These are phyloP conservation scores for Conticribra weissflogii DNA, from an alignment of 108 stramenopile genomes.

Conservation along the genomic window DNA sequence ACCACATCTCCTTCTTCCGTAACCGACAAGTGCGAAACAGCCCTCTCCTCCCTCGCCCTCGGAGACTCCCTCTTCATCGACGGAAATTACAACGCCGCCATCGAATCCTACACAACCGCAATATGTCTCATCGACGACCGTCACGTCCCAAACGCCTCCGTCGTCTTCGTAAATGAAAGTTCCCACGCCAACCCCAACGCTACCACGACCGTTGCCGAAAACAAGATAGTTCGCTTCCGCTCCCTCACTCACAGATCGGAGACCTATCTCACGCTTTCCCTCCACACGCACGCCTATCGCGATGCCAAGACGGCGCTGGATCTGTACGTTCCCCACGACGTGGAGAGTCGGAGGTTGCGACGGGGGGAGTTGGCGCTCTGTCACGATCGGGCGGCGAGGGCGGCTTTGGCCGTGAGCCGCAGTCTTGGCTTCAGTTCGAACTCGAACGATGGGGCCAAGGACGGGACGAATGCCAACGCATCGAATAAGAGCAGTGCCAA, in stretches of 20 bases:
- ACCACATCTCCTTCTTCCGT: not conserved
- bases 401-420: slow-evolving; percentile 2
- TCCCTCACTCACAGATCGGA: slow-evolving; percentile 65
- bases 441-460: not conserved
- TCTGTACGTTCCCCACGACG: slow-evolving; percentile 33
- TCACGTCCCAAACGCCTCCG: not conserved
- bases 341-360: slow-evolving; percentile 29
- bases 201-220: slow-evolving; percentile 2
- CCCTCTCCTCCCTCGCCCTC: slow-evolving; percentile 36
- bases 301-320: slow-evolving; percentile 70
- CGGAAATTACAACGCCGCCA: slow-evolving; percentile 63
- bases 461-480: too few species aligned
- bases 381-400: slow-evolving; percentile 25
- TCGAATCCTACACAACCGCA: slow-evolving; percentile 74
- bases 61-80: slow-evolving; percentile 75
- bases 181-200: slow-evolving; percentile 6
- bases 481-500: too few species aligned
- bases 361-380: slow-evolving; percentile 20
- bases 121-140: slow-evolving; percentile 45
- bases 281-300: slow-evolving; percentile 69
- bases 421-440: not conserved
- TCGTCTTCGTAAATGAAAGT: not conserved
- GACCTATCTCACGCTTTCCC: slow-evolving; percentile 63
- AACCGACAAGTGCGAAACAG: slow-evolving; percentile 9
- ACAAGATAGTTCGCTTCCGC: slow-evolving; percentile 46